Base-by-base conservation (phyloP, 176 grass and related monocot species). In the Oryza australiensis region DNA sequence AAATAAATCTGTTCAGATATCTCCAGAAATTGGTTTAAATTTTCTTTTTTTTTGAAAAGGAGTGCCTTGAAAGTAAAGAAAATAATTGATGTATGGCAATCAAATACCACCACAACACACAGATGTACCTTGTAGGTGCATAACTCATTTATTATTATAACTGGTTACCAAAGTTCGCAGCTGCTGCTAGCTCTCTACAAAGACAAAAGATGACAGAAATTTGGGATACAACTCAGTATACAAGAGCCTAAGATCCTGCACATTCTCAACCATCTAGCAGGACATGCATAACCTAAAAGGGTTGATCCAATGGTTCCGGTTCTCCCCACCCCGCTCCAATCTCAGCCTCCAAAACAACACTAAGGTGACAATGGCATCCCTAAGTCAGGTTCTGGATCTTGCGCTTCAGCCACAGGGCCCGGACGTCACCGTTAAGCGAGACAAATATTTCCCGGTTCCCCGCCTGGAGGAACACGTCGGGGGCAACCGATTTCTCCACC, bases 401-500 rank as follows among this genome's bases (percentile, higher is more conserved):
- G 81, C 93, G 84, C 81, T 88, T 92, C 35, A 94, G 55, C 93
- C 93, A 94, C 64, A 94, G n/a, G 30, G 87, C 69, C 14, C 93
- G 90, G 18, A 94, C 89, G 0, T 94, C 93, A 7, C 65, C 68
- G 2, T 74, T 69, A 5, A 94, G 84, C 1, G 93, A 94, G 32
- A 92, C 27, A 15, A 94, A 94, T 59, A 94, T 91, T 64, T 94
- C 93, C 55, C 93, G 82, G 83, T 94, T 94, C 43, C 81, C 78
- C 0, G 65, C 43, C 70, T 78, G 80, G 26, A 89, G 66, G 88
- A 94, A 92, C 43, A 92, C 89, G 12, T 94, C 93, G 0, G 93
- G 93, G n/a, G 93, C 93, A 2, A 94, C 81, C 0, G 93, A 94
- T 43, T 94, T 94, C 90, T 94, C 93, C 65, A 90, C 79, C 68